These are phyloP conservation scores for Domatiomyces catenatus DNA, from an alignment of 2,329 filamentous ascomycete genomes.

Conservation along the genomic window DNA sequence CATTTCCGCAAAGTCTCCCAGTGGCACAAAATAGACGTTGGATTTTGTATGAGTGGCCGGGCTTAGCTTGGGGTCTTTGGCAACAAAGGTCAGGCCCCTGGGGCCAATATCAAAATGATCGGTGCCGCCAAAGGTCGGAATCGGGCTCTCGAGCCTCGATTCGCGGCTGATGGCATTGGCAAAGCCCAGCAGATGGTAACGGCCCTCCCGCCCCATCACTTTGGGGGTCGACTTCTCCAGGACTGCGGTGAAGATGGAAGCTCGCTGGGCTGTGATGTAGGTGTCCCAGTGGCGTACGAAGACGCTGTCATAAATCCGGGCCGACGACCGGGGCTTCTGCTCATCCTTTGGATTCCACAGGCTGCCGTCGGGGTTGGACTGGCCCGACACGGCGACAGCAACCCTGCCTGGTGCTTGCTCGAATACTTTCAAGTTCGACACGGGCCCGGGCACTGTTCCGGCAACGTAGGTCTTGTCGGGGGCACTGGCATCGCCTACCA, in stretches of 20 bases:
- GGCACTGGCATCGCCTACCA: constrained; percentile 28
- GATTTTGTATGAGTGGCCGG: constrained; percentile 33
- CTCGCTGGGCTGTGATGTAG: constrained; percentile 34
- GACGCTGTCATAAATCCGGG: constrained; percentile 34
- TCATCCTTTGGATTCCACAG: constrained; percentile 36
- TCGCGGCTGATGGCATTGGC: constrained; percentile 28
- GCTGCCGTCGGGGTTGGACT: constrained; percentile 32
- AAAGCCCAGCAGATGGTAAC: constrained; percentile 25
- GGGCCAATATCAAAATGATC: constrained; percentile 33
- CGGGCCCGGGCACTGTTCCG: constrained; percentile 30
- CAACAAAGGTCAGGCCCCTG: constrained; percentile 25
- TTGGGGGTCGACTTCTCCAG: constrained; percentile 27
- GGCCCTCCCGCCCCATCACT: constrained; percentile 24
- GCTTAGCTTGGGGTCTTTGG: constrained; percentile 31
- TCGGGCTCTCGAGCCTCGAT: constrained; percentile 30
- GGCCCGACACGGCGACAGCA: constrained; percentile 32
- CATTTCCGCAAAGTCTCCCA: constrained; percentile 28
- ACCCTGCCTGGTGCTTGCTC: constrained; percentile 27
- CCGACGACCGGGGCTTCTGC: constrained; percentile 31
- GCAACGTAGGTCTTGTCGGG: constrained; percentile 29
- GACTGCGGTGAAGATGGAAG: constrained; percentile 35
- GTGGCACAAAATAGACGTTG: constrained; percentile 30
- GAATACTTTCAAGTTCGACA: constrained; percentile 33
- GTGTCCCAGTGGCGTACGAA: constrained; percentile 41
- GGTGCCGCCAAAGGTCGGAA: constrained; percentile 33